These are phyloP conservation scores for Vigna reflexopilosa DNA, from an alignment of 306 rosid genomes.

Conservation along the genomic window DNA sequence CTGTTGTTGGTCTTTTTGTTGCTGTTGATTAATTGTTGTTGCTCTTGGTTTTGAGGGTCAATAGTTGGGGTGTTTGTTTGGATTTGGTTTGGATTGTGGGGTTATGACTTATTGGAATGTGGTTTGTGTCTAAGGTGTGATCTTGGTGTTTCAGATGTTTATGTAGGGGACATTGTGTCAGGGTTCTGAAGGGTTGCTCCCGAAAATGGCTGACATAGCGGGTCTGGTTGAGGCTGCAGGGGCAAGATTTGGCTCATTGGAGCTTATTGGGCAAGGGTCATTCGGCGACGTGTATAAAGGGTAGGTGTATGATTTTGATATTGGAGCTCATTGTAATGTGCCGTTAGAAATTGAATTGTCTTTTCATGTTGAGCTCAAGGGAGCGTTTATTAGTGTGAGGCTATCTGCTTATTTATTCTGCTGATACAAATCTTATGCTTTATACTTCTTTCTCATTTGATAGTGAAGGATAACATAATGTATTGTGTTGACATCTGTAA, in stretches of 20 bases:
- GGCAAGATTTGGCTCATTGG: conserved; percentile 80
- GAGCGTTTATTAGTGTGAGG: conserved; percentile 8
- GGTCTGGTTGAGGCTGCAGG: conserved; percentile 81
- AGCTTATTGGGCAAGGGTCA: conserved; percentile 93
- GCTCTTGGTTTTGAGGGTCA: conserved; percentile 33
- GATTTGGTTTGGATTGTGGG: conserved; percentile 47
- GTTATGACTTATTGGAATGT: conserved; percentile 25
- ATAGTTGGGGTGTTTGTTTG: conserved; percentile 37
- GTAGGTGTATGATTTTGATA: conserved; percentile 56
- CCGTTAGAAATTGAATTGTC: conserved; percentile 11
- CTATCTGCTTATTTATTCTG: conserved; percentile 27
- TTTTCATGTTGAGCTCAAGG: conserved; percentile 15
- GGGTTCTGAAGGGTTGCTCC: conserved; percentile 48
- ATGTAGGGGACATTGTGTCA: conserved; percentile 44
- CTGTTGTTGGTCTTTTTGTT: conserved; percentile 9
- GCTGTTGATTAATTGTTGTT: not conserved
- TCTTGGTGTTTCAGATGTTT: conserved; percentile 45
- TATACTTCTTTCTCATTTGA: conserved; percentile 18
- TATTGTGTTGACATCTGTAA: conserved; percentile 20
- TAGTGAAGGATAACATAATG: not conserved
- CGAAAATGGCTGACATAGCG: conserved; percentile 75
- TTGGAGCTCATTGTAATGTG: not conserved
- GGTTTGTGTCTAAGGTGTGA: conserved; percentile 30
- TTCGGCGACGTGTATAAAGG: conserved; percentile 92
- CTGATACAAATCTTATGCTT: not conserved